Percentiles rank a stretch among this genome's conserved stretches.
Conservation (phyloP, 2,329 filamentous ascomycete genomes). For the Verticillium alfalfae region DNA sequence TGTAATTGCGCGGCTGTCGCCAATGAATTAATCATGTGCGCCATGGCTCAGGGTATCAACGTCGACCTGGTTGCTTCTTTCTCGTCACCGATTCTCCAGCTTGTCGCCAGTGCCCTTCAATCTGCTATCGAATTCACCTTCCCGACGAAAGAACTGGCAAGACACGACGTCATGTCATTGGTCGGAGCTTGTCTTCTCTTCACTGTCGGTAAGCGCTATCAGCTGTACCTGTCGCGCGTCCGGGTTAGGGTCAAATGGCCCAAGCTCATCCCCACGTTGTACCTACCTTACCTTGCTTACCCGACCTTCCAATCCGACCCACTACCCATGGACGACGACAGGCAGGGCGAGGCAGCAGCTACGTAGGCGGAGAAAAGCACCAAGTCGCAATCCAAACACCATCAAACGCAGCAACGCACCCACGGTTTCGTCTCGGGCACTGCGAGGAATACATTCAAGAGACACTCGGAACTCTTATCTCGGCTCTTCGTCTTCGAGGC, state of each 20-base stretch:
- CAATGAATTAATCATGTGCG: constrained; percentile 54
- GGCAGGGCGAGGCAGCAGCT: not conserved
- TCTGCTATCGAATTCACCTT: not conserved
- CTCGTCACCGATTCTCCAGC: not conserved
- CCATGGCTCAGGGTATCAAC: constrained; percentile 1
- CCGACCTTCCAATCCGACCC: not conserved
- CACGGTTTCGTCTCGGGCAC: not conserved
- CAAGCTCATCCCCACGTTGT: not conserved
- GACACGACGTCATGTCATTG: not conserved
- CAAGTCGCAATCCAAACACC: not conserved
- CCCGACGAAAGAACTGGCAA: not conserved
- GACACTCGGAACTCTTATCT: not conserved
- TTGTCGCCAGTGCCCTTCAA: not conserved
- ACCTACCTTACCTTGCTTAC: not conserved
- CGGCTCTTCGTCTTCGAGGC: not conserved
- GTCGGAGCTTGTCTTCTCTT: constrained; percentile 1
- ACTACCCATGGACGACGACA: not conserved
- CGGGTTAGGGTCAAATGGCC: not conserved
- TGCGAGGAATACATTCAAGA: not conserved
- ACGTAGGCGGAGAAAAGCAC: not conserved
- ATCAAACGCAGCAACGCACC: not conserved
- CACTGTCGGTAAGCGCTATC: not conserved
- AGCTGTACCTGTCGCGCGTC: not conserved
- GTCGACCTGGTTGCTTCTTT: not conserved
- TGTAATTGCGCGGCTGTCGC: constrained; percentile 67